Conservation (phyloP, 306 rosid genomes). For the Cucumis cinereus region DNA sequence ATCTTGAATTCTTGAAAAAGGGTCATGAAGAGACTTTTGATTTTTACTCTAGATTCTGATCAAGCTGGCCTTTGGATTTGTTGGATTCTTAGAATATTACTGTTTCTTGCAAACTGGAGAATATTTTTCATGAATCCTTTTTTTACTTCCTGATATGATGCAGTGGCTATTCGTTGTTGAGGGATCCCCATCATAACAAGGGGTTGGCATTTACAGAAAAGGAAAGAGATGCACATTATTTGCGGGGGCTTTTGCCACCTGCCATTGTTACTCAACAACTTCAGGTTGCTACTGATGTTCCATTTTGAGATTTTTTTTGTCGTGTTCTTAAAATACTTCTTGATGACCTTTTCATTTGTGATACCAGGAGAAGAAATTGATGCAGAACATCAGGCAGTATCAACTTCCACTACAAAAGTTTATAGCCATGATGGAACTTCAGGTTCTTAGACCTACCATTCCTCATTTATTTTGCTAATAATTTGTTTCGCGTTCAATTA, state of each 20-base stretch:
- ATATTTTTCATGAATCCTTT: not conserved
- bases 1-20: not conserved
- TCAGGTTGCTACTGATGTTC: slow-evolving; percentile 41
- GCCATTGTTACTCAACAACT: slow-evolving; percentile 45
- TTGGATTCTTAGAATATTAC: not conserved
- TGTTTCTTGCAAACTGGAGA: not conserved
- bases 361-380: slow-evolving; percentile 60
- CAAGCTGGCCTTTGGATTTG: not conserved
- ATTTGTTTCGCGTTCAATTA: not conserved
- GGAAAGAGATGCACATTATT: slow-evolving; percentile 92
- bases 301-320: not conserved
- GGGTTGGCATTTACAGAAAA: slow-evolving; percentile 81
- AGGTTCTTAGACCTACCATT: slow-evolving; percentile 27
- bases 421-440: slow-evolving; percentile 81
- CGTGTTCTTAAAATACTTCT: not conserved
- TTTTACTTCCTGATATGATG: not conserved
- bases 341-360: not conserved
- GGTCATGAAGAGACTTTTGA: not conserved
- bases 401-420: slow-evolving; percentile 80
- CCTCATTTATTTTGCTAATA: not conserved
- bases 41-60: not conserved
- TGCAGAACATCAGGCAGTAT: slow-evolving; percentile 57
- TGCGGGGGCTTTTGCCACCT: slow-evolving; percentile 96
- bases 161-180: slow-evolving; percentile 81
- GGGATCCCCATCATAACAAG: slow-evolving; percentile 95